Conservation (phyloP, 2,329 filamentous ascomycete genomes). For the Ustulina deusta region DNA sequence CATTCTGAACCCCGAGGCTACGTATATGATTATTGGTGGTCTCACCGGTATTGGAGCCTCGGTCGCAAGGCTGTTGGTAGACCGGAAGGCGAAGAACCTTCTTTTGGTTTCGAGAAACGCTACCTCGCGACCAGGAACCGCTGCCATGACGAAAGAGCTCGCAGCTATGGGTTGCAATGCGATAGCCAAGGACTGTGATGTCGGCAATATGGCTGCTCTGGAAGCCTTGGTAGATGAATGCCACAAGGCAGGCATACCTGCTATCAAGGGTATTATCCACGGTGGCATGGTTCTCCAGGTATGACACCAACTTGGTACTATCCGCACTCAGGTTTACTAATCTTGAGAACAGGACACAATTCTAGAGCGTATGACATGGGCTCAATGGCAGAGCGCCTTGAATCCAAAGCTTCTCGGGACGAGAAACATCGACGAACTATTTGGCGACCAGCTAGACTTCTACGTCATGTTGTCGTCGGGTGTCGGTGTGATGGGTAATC, state of each 20-base stretch:
- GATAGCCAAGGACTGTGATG: slow-evolving; percentile 19
- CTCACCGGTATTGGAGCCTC: slow-evolving; percentile 46
- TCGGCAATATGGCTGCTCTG: slow-evolving; percentile 8
- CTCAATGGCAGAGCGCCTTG: slow-evolving; percentile 15
- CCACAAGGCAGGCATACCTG: slow-evolving; percentile 3
- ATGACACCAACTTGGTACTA: background rate
- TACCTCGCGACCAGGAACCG: slow-evolving; percentile 20
- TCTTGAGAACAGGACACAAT: slow-evolving; percentile 18
- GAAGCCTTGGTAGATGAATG: slow-evolving; percentile 5
- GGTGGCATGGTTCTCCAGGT: slow-evolving; percentile 32
- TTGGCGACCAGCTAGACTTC: slow-evolving; percentile 24
- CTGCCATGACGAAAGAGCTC: slow-evolving; percentile 31
- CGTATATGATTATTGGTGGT: slow-evolving; percentile 51
- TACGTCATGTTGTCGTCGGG: slow-evolving; percentile 27
- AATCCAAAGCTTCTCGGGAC: slow-evolving; percentile 19
- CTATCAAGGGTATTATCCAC: slow-evolving; percentile 25
- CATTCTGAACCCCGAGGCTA: slow-evolving; percentile 34
- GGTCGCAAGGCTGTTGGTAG: slow-evolving; percentile 37
- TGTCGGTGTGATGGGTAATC: slow-evolving; percentile 12
- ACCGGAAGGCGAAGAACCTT: slow-evolving; percentile 46
- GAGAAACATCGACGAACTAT: slow-evolving; percentile 19
- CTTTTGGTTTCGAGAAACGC: slow-evolving; percentile 48
- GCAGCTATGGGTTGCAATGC: slow-evolving; percentile 17
- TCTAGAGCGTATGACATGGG: slow-evolving; percentile 23
- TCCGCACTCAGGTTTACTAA: background rate